phyloP scores from a whole-genome alignment of 2,329 filamentous ascomycete species.

The Stemphylium beticola region DNA sequence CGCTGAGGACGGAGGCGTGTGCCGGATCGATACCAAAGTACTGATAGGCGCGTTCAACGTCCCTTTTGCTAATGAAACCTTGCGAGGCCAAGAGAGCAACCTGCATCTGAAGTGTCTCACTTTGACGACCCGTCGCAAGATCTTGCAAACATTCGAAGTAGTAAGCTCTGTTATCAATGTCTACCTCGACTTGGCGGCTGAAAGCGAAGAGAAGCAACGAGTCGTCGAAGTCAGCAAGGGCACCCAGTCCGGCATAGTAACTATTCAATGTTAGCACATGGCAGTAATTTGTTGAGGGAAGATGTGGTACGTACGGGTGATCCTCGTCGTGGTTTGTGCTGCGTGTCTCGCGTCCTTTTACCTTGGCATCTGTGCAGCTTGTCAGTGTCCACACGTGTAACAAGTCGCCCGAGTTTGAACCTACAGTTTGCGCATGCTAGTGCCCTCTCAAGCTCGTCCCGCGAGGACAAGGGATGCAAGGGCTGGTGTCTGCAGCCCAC shows the following conservation, averaged over 20 bases:
- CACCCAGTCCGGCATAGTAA: slow-evolving; percentile 68
- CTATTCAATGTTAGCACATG: slow-evolving; percentile 36
- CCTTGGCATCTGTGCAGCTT: slow-evolving; percentile 30
- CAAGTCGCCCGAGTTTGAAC: slow-evolving; percentile 2
- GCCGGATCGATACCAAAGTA: slow-evolving; percentile 61
- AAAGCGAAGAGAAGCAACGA: slow-evolving; percentile 67
- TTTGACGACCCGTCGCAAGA: slow-evolving; percentile 63
- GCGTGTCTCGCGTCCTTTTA: slow-evolving; percentile 33
- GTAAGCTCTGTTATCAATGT: slow-evolving; percentile 61
- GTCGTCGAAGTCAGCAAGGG: slow-evolving; percentile 67
- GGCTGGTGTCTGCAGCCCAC: slow-evolving; percentile 37
- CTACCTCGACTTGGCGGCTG: slow-evolving; percentile 63
- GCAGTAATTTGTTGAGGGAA: background rate
- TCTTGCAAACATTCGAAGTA: slow-evolving; percentile 71
- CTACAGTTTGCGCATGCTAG: slow-evolving; percentile 48
- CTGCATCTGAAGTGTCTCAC: slow-evolving; percentile 63
- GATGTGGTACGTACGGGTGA: slow-evolving; percentile 36
- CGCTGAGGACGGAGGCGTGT: slow-evolving; percentile 53
- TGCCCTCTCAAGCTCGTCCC: slow-evolving; percentile 47
- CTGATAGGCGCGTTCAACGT: slow-evolving; percentile 64
- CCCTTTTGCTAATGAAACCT: slow-evolving; percentile 63
- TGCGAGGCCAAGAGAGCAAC: slow-evolving; percentile 64
- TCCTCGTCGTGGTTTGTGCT: slow-evolving; percentile 43
- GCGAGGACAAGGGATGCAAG: slow-evolving; percentile 44
- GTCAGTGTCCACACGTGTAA: slow-evolving; percentile 16